phyloP scores from a whole-genome alignment of 1,139 yeast species.

The Taphrina deformans region DNA sequence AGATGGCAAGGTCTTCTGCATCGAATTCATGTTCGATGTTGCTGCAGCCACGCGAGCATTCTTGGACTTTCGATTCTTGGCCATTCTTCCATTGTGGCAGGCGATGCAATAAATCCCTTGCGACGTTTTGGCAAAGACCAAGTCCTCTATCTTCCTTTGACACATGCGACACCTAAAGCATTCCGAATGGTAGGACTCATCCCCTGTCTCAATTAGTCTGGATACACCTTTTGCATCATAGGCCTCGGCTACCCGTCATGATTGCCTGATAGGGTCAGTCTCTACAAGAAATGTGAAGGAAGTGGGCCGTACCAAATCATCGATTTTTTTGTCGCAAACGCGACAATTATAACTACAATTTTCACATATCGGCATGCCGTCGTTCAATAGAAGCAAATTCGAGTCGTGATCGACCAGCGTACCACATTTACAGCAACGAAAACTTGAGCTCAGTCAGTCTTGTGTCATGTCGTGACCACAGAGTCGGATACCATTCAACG shows the following conservation, averaged over 20 bases:
- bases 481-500: slow-evolving; percentile 58
- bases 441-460: slow-evolving; percentile 43
- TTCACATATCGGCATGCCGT: slow-evolving; percentile 86
- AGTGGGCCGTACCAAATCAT: slow-evolving; percentile 56
- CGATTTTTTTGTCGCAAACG: slow-evolving; percentile 84
- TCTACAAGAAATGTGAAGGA: neutral
- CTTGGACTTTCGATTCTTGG: slow-evolving; percentile 47
- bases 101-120: slow-evolving; percentile 92
- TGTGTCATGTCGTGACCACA: neutral
- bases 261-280: slow-evolving; percentile 55
- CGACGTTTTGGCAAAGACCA: slow-evolving; percentile 88
- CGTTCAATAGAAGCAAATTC: slow-evolving; percentile 85
- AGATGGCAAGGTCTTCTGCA: slow-evolving; percentile 8
- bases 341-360: slow-evolving; percentile 88
- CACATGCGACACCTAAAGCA: slow-evolving; percentile 93
- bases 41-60: neutral
- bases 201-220: slow-evolving; percentile 51
- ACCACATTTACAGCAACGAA: slow-evolving; percentile 81
- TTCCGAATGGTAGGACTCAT: slow-evolving; percentile 84
- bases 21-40: neutral
- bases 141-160: slow-evolving; percentile 80
- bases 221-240: neutral
- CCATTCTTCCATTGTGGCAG: slow-evolving; percentile 84
- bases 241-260: slow-evolving; percentile 53
- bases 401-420: slow-evolving; percentile 79